Evolutionary conservation across 2,329 filamentous ascomycete genomes (phyloP).

Genomic region (Nigrospora osmanthi): DNA sequence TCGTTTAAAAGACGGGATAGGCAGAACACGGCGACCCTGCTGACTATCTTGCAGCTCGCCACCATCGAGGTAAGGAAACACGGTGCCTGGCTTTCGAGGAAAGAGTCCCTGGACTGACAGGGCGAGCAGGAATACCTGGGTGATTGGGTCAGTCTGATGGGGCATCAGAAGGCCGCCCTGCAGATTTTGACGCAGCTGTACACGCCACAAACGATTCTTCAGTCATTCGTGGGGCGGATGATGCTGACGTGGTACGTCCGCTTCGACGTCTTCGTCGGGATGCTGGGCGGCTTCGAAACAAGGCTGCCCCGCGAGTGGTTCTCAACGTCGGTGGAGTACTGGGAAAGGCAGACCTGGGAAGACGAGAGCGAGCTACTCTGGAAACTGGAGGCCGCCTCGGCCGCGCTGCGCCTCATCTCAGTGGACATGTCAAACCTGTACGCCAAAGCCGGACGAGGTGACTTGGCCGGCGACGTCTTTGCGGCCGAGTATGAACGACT

Average conservation of each 20-base stretch:
- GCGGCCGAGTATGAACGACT: slow-evolving; percentile 50
- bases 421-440: slow-evolving; percentile 76
- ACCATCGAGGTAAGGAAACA: slow-evolving; percentile 70
- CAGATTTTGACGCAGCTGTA: slow-evolving; percentile 73
- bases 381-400: slow-evolving; percentile 59
- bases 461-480: slow-evolving; percentile 60
- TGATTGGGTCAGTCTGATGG: slow-evolving; percentile 89
- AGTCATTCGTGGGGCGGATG: slow-evolving; percentile 62
- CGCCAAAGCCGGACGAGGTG: slow-evolving; percentile 55
- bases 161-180: slow-evolving; percentile 84
- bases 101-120: slow-evolving; percentile 5
- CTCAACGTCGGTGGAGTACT: slow-evolving; percentile 53
- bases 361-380: slow-evolving; percentile 57
- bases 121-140: slow-evolving; percentile 73
- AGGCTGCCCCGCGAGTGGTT: slow-evolving; percentile 76
- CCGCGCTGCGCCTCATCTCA: slow-evolving; percentile 63
- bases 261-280: slow-evolving; percentile 77
- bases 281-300: slow-evolving; percentile 73
- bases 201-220: slow-evolving; percentile 65
- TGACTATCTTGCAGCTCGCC: slow-evolving; percentile 86
- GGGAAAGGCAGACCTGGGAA: slow-evolving; percentile 46
- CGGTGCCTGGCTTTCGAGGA: too few relatives aligned
- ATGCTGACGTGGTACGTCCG: slow-evolving; percentile 84
- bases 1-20: slow-evolving; percentile 64
- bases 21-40: slow-evolving; percentile 64